A percentile compares a stretch with the other conserved stretches of the same genome.
These are phyloP conservation scores for Gautieria morchelliformis DNA, from an alignment of 768 basidiomycete species.

Conservation along the genomic window DNA sequence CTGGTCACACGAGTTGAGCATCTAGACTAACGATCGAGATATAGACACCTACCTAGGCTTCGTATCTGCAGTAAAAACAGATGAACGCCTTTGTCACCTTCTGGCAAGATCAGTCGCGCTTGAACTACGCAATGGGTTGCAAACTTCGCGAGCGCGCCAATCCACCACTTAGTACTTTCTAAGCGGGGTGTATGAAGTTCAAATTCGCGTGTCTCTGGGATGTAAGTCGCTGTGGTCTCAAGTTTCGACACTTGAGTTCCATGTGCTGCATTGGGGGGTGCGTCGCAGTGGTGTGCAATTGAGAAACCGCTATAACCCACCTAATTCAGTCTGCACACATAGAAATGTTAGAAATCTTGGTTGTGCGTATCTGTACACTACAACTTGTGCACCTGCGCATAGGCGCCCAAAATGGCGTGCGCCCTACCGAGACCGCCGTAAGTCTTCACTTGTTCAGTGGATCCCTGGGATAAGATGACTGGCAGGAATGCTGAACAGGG, in stretches of 20 bases:
- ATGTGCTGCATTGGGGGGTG: conserved; percentile 25
- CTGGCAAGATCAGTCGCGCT: conserved; percentile 60
- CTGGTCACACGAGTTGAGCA: conserved; percentile 21
- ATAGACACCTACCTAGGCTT: conserved; percentile 37
- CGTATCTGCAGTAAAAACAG: conserved; percentile 67
- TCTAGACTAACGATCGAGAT: neutral
- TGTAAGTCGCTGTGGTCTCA: conserved; percentile 70
- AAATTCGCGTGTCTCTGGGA: conserved; percentile 57
- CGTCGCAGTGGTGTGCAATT: neutral
- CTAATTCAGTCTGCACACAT: conserved; percentile 72
- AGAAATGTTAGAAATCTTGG: neutral
- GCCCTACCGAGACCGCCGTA: conserved; percentile 41
- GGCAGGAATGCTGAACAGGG: conserved; percentile 45
- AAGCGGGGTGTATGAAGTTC: conserved; percentile 68
- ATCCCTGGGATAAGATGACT: conserved; percentile 54
- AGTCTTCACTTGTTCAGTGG: conserved; percentile 39
- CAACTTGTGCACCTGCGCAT: neutral
- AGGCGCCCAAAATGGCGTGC: conserved; percentile 46
- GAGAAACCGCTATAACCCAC: conserved; percentile 10
- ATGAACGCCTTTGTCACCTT: conserved; percentile 59
- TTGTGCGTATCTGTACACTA: conserved; percentile 11
- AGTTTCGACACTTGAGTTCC: conserved; percentile 60
- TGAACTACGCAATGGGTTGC: conserved; percentile 71
- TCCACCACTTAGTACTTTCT: conserved; percentile 79
- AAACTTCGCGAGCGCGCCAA: conserved; percentile 61